These are phyloP conservation scores for Pterula multifida DNA, from an alignment of 1,284 basidiomycete species.

Conservation along the genomic window DNA sequence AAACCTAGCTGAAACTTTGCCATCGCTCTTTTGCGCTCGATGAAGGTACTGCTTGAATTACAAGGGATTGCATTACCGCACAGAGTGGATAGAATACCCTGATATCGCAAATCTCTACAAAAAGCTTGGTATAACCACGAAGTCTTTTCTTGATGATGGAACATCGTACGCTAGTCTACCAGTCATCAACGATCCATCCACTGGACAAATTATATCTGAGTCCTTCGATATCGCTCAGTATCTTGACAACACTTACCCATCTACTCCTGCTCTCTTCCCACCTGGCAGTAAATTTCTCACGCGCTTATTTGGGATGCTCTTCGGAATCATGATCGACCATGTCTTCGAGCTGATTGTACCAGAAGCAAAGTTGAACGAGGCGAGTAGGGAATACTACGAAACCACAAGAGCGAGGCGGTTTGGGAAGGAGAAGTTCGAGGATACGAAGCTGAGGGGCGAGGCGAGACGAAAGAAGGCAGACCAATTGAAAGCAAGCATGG, in stretches of 20 bases:
- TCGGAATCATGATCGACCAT: not conserved
- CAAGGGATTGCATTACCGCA: slow-evolving; percentile 1
- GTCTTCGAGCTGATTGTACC: not conserved
- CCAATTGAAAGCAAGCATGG: not conserved
- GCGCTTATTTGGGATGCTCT: not conserved
- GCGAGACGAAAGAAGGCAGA: not conserved
- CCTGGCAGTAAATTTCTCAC: not conserved
- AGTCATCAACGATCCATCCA: not conserved
- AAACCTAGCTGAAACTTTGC: not conserved
- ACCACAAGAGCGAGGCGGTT: not conserved
- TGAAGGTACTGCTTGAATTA: slow-evolving; percentile 1
- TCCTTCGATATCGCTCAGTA: not conserved
- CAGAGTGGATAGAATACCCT: not conserved
- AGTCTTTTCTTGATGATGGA: not conserved
- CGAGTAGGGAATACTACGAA: not conserved
- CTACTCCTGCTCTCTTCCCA: not conserved
- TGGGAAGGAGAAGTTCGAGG: not conserved
- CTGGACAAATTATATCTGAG: not conserved
- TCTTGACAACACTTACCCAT: not conserved
- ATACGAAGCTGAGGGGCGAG: not conserved
- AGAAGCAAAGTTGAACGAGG: not conserved
- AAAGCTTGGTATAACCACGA: not conserved
- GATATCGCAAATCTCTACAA: not conserved
- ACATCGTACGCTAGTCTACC: not conserved
- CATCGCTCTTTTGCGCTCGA: not conserved